These are phyloP conservation scores for Cardamine resedifolia DNA, from an alignment of 345 rosid genomes.

Conservation along the genomic window DNA sequence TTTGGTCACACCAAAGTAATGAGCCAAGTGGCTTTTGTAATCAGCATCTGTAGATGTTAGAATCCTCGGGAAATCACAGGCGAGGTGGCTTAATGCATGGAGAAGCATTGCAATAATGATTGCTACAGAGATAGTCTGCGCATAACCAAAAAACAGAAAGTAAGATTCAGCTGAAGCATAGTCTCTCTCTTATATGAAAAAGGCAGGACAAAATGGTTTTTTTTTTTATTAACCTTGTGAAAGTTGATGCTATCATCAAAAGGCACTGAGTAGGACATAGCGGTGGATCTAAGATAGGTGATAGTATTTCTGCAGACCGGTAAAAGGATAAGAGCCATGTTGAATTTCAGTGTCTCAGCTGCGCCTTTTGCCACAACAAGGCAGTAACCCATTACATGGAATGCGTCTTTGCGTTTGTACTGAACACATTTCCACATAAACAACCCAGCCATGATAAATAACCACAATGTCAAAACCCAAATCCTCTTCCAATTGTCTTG, in stretches of 20 bases:
- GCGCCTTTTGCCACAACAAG: slow-evolving; percentile 88
- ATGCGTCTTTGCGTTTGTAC: slow-evolving; percentile 67
- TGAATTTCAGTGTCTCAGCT: slow-evolving; percentile 86
- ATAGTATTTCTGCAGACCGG: slow-evolving; percentile 89
- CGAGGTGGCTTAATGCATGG: slow-evolving; percentile 80
- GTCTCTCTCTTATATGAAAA: not conserved
- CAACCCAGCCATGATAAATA: slow-evolving; percentile 63
- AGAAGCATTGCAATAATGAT: slow-evolving; percentile 58
- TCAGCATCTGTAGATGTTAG: slow-evolving; percentile 27
- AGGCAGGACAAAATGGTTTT: slow-evolving; percentile 6
- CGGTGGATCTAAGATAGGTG: slow-evolving; percentile 88
- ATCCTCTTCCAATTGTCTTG: slow-evolving; percentile 83
- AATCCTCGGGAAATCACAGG: slow-evolving; percentile 90
- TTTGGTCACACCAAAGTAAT: slow-evolving; percentile 57
- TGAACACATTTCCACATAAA: slow-evolving; percentile 80
- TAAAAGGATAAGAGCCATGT: slow-evolving; percentile 91
- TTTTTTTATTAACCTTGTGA: slow-evolving; percentile 66
- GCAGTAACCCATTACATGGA: slow-evolving; percentile 82
- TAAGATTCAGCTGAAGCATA: not conserved
- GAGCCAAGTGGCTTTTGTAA: slow-evolving; percentile 37
- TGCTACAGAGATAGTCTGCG: slow-evolving; percentile 33
- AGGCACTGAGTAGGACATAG: slow-evolving; percentile 65
- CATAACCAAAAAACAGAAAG: not conserved
- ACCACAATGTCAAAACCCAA: slow-evolving; percentile 83
- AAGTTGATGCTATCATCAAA: slow-evolving; percentile 90